A percentile compares a stretch with the other conserved stretches of the same genome.
Conservation (phyloP, 495 filamentous ascomycete genomes). For the Podospora pseudopauciseta region DNA sequence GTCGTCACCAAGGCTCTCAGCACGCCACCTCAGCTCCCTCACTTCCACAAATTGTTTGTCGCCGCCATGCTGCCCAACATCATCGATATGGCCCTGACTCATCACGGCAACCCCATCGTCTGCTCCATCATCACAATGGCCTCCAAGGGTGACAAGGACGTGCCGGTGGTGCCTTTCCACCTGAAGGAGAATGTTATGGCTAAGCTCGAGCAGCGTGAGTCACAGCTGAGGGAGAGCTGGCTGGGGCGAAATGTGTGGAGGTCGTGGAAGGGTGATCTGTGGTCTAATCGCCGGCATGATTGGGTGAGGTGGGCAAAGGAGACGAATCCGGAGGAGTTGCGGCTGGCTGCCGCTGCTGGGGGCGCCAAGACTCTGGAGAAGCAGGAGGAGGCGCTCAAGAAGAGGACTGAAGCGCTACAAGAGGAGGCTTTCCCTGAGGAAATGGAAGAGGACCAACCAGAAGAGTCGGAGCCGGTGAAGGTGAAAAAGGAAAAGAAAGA, state of each 20-base stretch:
- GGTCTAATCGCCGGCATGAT: constrained; percentile 55
- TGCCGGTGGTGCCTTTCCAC: constrained; percentile 45
- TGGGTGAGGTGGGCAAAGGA: constrained; percentile 70
- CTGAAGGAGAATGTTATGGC: constrained; percentile 51
- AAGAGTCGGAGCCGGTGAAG: constrained; percentile 22
- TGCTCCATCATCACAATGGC: constrained; percentile 69
- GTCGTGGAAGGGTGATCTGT: constrained; percentile 90
- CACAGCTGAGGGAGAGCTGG: constrained; percentile 64
- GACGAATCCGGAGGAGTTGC: constrained; percentile 32
- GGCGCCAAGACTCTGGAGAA: constrained; percentile 1
- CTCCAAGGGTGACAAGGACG: constrained; percentile 39
- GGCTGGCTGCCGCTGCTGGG: constrained; percentile 26
- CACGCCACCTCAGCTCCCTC: constrained; percentile 52
- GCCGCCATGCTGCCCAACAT: constrained; percentile 51
- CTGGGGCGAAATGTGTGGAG: constrained; percentile 82
- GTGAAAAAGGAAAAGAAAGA: no score
- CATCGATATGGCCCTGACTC: constrained; percentile 63
- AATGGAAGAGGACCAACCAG: constrained; percentile 17
- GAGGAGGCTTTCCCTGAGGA: constrained; percentile 14
- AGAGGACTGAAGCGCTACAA: constrained; percentile 21
- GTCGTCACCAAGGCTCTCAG: constrained; percentile 69
- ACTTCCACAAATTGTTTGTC: constrained; percentile 48
- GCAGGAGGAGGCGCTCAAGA: not conserved
- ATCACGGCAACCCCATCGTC: constrained; percentile 72
- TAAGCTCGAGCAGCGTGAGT: constrained; percentile 51